Base-by-base conservation (phyloP, 352 stramenopile genomes). In the Globisporangium recalcitrans region DNA sequence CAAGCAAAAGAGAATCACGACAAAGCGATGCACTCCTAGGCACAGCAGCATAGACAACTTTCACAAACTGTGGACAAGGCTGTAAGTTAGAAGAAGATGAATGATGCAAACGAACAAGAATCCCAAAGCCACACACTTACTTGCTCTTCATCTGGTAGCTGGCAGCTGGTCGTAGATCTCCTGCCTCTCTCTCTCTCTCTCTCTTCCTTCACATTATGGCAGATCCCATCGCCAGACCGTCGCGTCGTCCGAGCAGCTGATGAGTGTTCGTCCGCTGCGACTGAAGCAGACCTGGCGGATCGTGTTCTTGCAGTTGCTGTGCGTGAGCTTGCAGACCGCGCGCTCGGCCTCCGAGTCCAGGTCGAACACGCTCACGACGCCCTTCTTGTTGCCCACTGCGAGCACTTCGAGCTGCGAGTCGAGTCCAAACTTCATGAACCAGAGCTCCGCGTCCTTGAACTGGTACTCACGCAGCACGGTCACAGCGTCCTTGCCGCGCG, bases 361-460 rank as follows among this genome's bases (percentile, higher is more conserved):
- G 59, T 91, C 82, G 55, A 91, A 91, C 10, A 91, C 79, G 65
- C 80, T 90, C 69, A 91, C 78, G 24, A 85, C 68, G 24, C 82
- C 82, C 63, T 91, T 91, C 60, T 89, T 89, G 70, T 91, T 94
- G 67, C 85, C 85, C 44, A 90, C 81, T 0, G 82, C 85, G 67
- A 94, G 76, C 32, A 92, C 73, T 59, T 91, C 80, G 36, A 90
- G 77, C 52, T 85, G 74, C 63, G 80, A 74, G 65, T 91, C 81
- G 26, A 92, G 72, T 0, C 80, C 87, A 47, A 94, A 93, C 62
- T 91, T 90, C 72, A 96, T 81, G 65, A 92, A 96, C 87, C 87
- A 96, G 58, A 96, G 59, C 42, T 93, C 73, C 1, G 80, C 80
- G 61, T 95, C 78, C 66, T 90, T 88, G 71, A 91, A 86, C 49